phyloP scores from a whole-genome alignment of 208 protist genomes.

The Crithidia mellificae region DNA sequence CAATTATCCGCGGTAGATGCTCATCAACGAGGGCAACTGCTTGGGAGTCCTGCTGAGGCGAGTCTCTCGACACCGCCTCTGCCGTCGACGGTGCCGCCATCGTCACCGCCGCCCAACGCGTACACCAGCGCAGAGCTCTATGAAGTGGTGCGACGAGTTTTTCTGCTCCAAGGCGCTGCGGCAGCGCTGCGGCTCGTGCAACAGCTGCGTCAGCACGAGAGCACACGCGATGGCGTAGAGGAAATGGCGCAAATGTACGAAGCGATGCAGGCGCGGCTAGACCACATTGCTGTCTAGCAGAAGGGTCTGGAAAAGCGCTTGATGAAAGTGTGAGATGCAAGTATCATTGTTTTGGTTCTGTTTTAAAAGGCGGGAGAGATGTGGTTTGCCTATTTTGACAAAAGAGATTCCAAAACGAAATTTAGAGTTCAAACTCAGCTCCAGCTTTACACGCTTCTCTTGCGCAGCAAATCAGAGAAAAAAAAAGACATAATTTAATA shows the following conservation, averaged over 20 bases:
- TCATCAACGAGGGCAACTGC: no score
- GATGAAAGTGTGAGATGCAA: no score
- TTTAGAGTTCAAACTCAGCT: no score
- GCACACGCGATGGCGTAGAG: conserved; percentile 15
- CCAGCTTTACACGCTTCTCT: no score
- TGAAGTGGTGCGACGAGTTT: conserved; percentile 26
- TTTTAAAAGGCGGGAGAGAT: no score
- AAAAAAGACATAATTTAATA: no score
- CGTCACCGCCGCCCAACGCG: background rate
- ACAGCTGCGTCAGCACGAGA: conserved; percentile 23
- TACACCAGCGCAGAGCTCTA: conserved; percentile 32
- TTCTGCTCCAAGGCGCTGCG: conserved; percentile 26
- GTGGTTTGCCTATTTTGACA: no score
- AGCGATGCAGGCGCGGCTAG: conserved; percentile 29
- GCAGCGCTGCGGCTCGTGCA: conserved; percentile 22
- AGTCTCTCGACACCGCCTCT: background rate
- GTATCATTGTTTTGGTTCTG: no score
- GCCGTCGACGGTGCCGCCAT: background rate
- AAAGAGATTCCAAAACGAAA: no score
- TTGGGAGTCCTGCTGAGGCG: no score
- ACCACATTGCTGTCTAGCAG: background rate
- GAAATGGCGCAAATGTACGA: conserved; percentile 29
- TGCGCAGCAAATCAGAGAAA: no score
- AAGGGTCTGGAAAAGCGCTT: background rate
- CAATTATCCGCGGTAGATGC: no score